phyloP scores from a whole-genome alignment of 2,329 filamentous ascomycete species.

The Zymoseptoria ardabiliae region DNA sequence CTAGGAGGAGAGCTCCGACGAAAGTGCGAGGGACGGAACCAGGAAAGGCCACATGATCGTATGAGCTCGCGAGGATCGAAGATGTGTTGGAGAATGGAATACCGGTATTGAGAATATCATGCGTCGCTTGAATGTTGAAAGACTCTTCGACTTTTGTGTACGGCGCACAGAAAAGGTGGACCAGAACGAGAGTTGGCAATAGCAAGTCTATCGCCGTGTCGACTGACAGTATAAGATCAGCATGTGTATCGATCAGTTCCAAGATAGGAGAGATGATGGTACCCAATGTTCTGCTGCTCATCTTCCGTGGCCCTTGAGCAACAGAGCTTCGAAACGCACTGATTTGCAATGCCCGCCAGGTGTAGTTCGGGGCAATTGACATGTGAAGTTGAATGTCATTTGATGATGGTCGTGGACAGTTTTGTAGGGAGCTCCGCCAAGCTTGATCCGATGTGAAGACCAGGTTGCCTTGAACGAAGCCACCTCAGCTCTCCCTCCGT shows the following conservation, averaged over 20 bases:
- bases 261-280: not conserved
- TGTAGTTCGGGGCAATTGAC: constrained; percentile 14
- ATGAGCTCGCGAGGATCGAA: constrained; percentile 45
- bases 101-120: constrained; percentile 80
- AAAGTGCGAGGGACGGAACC: constrained; percentile 90
- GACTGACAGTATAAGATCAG: constrained; percentile 22
- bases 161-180: constrained; percentile 50
- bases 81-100: constrained; percentile 45
- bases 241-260: not conserved
- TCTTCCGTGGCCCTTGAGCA: not conserved
- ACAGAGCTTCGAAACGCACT: constrained; percentile 6
- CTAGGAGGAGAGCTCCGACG: constrained; percentile 69
- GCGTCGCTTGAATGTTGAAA: constrained; percentile 90
- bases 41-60: constrained; percentile 86
- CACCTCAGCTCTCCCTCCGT: not conserved
- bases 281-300: not conserved
- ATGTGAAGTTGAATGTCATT: constrained; percentile 1
- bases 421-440: not conserved
- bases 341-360: constrained; percentile 18
- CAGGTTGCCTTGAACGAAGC: not conserved
- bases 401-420: not conserved
- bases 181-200: constrained; percentile 46
- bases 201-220: constrained; percentile 47
- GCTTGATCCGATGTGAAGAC: not conserved
- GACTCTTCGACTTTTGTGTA: constrained; percentile 98